Evolutionary conservation across 371 early-diverging fungal genomes (phyloP), one percentile per base, ranked within the genome.

Genomic region (Batkoa obscura): DNA sequence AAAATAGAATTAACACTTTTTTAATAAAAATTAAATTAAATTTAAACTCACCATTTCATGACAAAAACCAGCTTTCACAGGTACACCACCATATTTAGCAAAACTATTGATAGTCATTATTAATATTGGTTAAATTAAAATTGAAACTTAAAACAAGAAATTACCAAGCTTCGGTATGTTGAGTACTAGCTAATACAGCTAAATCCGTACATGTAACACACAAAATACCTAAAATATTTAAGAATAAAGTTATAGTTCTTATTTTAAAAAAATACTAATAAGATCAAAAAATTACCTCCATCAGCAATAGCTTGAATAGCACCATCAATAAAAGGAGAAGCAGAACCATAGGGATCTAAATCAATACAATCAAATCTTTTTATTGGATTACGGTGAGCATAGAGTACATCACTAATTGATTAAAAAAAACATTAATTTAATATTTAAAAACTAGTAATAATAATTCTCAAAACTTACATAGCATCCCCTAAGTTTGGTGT

Each of bases 121-220:
- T 49, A 33, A 49, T 33, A 23, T 39, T 39, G 48, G 2, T 9
- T 5, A 31, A 5, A 33, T 17, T 13, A 15, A 55, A 9, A 30
- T 32, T 35, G 41, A 30, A 47, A 43, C 10, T n/a, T 38, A 3
- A 13, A 53, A 17, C 5, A 48, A 42, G 8, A 12, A 43, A 58
- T 60, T 74, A 75, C 77, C 98, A 91, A 46, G 88, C 81, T 62
- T 94, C 96, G 2, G 88, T 80, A 65, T 88, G 80, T 72, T 78
- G 94, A 63, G 70, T 79, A 37, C 96, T 90, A 58, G 96, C 91
- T 3, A 99, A 73, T 5, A 96, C 87, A 8, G 93, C 97, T 67
- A 97, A 78, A 78, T 99, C 99, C 0, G 99, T 99, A 70, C 98
- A 95, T 2, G 99, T 99, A 32, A 99, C 83, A 68, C 96, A 96